Conservation (phyloP, 176 grass and related monocot species). For the Cenchrus purpureus region DNA sequence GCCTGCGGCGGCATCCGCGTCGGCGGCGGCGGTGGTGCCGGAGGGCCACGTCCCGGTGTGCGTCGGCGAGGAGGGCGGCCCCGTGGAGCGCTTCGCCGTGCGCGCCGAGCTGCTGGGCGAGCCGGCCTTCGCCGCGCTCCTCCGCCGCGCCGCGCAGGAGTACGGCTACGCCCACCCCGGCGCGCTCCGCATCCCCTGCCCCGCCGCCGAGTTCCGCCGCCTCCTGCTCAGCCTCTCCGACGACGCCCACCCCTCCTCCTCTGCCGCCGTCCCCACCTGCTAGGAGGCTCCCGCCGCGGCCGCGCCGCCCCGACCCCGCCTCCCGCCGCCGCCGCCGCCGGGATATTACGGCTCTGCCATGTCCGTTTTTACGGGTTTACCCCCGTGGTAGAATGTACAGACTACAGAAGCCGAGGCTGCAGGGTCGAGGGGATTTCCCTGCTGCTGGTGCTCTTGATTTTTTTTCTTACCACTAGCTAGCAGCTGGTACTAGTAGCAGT, state of each 20-base stretch:
- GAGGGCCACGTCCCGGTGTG: constrained; percentile 82
- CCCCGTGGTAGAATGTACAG: constrained; percentile 27
- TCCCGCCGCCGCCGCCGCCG: not conserved
- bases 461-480: not conserved
- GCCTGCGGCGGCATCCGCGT: no score
- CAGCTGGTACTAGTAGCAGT: not conserved
- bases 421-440: constrained; percentile 1
- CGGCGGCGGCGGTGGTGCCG: constrained; percentile 9
- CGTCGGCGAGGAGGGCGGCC: constrained; percentile 73
- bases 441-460: not conserved
- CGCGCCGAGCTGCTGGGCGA: constrained; percentile 61
- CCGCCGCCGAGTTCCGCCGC: constrained; percentile 68
- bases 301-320: not conserved
- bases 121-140: constrained; percentile 69
- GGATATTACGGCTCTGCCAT: not conserved
- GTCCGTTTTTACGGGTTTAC: constrained; percentile 20
- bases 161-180: constrained; percentile 89
- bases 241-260: not conserved
- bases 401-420: not conserved
- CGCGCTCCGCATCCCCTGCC: constrained; percentile 89
- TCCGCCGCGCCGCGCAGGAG: constrained; percentile 78
- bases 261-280: not conserved
- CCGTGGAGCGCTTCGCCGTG: constrained; percentile 78
- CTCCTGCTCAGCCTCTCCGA: constrained; percentile 48
- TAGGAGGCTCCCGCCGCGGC: not conserved